Evolutionary conservation across 2,329 filamentous ascomycete genomes (phyloP).

Genomic region (Epichloe sp.): DNA sequence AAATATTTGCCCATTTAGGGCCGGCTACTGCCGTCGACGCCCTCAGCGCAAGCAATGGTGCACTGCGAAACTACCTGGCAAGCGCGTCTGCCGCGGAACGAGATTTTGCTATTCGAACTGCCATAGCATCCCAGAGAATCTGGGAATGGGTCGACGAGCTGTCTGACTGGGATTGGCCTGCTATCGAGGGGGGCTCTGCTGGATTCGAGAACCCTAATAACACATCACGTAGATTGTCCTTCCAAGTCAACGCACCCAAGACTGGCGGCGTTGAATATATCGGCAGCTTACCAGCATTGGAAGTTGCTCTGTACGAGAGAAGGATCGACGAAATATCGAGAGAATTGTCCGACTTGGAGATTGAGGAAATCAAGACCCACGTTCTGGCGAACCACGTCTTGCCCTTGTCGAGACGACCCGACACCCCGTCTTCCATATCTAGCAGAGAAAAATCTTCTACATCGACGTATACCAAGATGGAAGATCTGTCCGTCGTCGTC

Average conservation of each 20-base stretch:
- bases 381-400: constrained; percentile 71
- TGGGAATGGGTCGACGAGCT: constrained; percentile 67
- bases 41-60: constrained; percentile 39
- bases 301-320: constrained; percentile 55
- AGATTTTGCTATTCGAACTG: constrained; percentile 58
- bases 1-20: constrained; percentile 47
- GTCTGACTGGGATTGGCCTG: constrained; percentile 43
- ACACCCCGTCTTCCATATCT: constrained; percentile 21
- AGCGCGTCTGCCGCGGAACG: constrained; percentile 51
- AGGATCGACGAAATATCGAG: constrained; percentile 62
- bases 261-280: constrained; percentile 34
- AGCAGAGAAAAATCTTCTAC: constrained; percentile 25
- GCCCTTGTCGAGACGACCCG: constrained; percentile 29
- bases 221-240: constrained; percentile 27
- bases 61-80: constrained; percentile 46
- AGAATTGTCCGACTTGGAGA: constrained; percentile 54
- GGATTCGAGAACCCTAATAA: constrained; percentile 39
- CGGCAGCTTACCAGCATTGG: constrained; percentile 54
- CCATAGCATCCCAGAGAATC: constrained; percentile 56
- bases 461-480: constrained; percentile 56
- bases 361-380: constrained; percentile 82
- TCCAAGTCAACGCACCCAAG: constrained; percentile 12
- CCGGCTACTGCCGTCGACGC: constrained; percentile 48
- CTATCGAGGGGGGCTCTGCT: constrained; percentile 26
- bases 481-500: constrained; percentile 80